phyloP scores from a whole-genome alignment of 176 grass and related monocot species.

The Hsuehochloa calcarea region DNA sequence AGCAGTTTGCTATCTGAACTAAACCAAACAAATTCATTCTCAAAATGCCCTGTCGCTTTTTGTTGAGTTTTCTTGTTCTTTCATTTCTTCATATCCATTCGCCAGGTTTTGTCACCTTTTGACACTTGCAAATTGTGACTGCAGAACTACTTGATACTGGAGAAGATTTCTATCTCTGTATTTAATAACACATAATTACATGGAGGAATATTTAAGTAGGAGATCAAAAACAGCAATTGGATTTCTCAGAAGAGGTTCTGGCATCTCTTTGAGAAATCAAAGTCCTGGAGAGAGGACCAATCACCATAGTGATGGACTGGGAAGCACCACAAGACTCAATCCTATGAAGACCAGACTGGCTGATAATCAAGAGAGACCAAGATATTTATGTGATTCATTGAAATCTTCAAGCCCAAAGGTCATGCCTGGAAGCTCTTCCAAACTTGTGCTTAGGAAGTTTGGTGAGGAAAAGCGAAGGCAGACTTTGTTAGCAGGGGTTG shows the following conservation, averaged over 20 bases:
- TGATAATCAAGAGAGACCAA: constrained; percentile 44
- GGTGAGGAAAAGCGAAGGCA: constrained; percentile 51
- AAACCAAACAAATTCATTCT: not conserved
- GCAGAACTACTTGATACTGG: not conserved
- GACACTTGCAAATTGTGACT: not conserved
- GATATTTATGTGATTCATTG: constrained; percentile 31
- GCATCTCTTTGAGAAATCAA: constrained; percentile 30
- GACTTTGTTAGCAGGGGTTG: constrained; percentile 5
- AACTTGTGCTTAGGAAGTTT: constrained; percentile 37
- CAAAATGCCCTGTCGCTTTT: not conserved
- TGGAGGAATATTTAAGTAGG: constrained; percentile 49
- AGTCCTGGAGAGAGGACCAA: constrained; percentile 28
- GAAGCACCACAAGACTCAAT: constrained; percentile 36
- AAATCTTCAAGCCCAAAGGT: constrained; percentile 30
- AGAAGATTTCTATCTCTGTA: not conserved
- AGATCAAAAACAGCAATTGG: constrained; percentile 31
- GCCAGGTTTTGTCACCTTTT: constrained; percentile 8
- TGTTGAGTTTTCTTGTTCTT: constrained; percentile 2
- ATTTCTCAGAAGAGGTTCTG: constrained; percentile 37
- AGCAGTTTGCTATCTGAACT: not conserved
- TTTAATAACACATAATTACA: not conserved
- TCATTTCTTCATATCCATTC: not conserved
- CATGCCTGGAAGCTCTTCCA: constrained; percentile 47
- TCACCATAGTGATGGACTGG: not conserved
- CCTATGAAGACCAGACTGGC: constrained; percentile 20